Evolutionary conservation across 768 basidiomycete species (phyloP).

Genomic region (Pulveroboletus sp.): DNA sequence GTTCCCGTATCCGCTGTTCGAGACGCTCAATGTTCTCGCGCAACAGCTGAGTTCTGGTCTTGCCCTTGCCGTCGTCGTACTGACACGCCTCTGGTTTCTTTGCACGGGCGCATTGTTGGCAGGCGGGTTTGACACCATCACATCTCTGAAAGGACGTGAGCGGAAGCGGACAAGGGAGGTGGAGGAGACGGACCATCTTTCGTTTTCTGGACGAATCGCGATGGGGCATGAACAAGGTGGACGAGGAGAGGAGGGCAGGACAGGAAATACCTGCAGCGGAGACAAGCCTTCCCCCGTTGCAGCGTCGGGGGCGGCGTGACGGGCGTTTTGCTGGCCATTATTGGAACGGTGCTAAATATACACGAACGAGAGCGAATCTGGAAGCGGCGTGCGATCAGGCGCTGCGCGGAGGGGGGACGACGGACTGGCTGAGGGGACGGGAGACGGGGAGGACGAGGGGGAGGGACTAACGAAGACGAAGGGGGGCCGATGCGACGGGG

Average conservation of each 20-base stretch:
- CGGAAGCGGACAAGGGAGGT: background rate
- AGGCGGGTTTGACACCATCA: conserved; percentile 71
- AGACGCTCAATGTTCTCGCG: conserved; percentile 73
- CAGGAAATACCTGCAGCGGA: conserved; percentile 59
- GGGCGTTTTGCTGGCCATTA: conserved; percentile 32
- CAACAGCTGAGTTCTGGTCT: conserved; percentile 74
- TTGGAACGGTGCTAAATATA: conserved; percentile 35
- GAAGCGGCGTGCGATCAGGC: conserved; percentile 1
- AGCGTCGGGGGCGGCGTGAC: conserved; percentile 38
- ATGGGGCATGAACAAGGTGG: conserved; percentile 11
- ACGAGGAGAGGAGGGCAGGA: background rate
- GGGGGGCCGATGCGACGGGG: conserved; percentile 20
- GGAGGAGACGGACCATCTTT: conserved; percentile 50
- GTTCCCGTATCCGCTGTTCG: conserved; percentile 65
- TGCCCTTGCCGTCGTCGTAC: conserved; percentile 82
- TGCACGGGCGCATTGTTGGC: conserved; percentile 72
- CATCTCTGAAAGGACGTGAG: conserved; percentile 50
- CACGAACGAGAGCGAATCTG: conserved; percentile 23
- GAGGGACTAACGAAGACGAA: conserved; percentile 6
- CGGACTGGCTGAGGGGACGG: conserved; percentile 5
- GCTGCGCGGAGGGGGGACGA: background rate
- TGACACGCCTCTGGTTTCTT: conserved; percentile 74
- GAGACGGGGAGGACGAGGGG: background rate
- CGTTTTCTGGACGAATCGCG: conserved; percentile 45
- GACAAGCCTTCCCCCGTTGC: conserved; percentile 67